phyloP scores from a whole-genome alignment of 148 eudicot genomes.

The Drosera capensis region DNA sequence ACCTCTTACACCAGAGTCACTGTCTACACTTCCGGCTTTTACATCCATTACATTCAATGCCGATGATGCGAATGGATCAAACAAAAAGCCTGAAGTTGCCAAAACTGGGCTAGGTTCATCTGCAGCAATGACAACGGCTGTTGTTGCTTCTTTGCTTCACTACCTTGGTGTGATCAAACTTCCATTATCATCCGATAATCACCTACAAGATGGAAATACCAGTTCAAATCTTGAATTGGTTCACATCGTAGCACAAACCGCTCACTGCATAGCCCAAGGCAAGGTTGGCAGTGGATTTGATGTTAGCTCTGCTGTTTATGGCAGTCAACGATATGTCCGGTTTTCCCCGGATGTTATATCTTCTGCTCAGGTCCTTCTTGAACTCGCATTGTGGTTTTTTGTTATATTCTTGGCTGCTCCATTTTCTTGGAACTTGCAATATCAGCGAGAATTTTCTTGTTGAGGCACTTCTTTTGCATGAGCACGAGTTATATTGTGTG shows the following conservation, averaged over 20 bases:
- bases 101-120: constrained; percentile 98
- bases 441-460: no score
- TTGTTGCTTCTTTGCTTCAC: constrained; percentile 90
- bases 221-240: constrained; percentile 51
- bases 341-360: constrained; percentile 94
- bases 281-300: constrained; percentile 99
- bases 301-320: constrained; percentile 97
- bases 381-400: neutral
- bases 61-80: constrained; percentile 32
- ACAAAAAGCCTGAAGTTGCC: constrained; percentile 91
- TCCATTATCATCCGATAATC: constrained; percentile 21
- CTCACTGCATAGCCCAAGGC: constrained; percentile 98
- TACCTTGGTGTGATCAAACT: constrained; percentile 73
- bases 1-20: constrained; percentile 68
- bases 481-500: no score
- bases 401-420: neutral
- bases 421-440: no score
- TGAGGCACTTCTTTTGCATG: no score
- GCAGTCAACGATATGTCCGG: constrained; percentile 91
- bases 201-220: constrained; percentile 14
- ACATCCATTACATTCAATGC: constrained; percentile 72
- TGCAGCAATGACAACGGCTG: constrained; percentile 99
- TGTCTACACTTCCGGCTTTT: constrained; percentile 71
- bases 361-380: constrained; percentile 66
- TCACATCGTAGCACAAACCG: constrained; percentile 59